phyloP scores from a whole-genome alignment of 2,329 filamentous ascomycete species.

The Gnomoniopsis smithogilvyi region DNA sequence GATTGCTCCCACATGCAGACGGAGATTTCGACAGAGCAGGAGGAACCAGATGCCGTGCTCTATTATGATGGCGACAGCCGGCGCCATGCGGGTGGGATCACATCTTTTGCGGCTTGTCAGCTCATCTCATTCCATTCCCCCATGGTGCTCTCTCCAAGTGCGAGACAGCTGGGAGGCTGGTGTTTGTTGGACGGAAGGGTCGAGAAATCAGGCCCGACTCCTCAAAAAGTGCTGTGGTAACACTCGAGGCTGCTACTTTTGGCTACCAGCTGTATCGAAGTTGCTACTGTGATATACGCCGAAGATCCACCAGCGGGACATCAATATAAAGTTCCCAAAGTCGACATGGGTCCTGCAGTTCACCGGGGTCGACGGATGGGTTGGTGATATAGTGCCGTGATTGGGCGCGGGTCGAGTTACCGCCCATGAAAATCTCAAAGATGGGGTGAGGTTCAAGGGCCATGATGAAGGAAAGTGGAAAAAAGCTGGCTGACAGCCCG shows the following conservation, averaged over 20 bases:
- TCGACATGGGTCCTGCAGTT: neutral
- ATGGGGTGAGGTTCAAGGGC: neutral
- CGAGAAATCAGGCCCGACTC: neutral
- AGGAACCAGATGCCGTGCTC: neutral
- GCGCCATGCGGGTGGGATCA: neutral
- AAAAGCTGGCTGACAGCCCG: neutral
- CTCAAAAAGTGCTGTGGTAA: slow-evolving; percentile 6
- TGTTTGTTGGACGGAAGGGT: neutral
- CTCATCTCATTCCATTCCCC: neutral
- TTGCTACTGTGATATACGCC: neutral
- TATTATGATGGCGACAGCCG: neutral
- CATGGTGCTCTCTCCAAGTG: too few species aligned
- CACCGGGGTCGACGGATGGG: neutral
- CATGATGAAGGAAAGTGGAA: neutral
- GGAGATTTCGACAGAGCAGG: too few species aligned
- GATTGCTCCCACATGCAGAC: too few species aligned
- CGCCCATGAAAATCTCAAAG: neutral
- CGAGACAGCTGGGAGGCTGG: too few species aligned
- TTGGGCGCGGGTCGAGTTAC: slow-evolving; percentile 5
- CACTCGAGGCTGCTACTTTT: slow-evolving; percentile 4
- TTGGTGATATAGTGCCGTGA: slow-evolving; percentile 10
- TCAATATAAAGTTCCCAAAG: neutral
- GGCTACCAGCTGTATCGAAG: neutral
- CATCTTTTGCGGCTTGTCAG: neutral
- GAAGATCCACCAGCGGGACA: neutral